Evolutionary conservation across 169 alveolate genomes (phyloP), one percentile per base, ranked within the genome.

Genomic region (Plasmodium chabaudi): DNA sequence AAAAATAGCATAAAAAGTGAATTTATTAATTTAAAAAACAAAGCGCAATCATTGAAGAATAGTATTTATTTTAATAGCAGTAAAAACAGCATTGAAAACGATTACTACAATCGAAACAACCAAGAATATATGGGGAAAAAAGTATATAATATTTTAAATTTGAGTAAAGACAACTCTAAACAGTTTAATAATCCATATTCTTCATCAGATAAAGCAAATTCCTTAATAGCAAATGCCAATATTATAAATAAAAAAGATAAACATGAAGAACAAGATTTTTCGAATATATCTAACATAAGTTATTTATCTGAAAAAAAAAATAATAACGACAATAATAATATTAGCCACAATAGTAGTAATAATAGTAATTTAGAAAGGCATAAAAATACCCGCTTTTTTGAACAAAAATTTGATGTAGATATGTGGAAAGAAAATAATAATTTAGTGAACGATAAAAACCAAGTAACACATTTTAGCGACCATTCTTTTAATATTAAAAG

Each of bases 1-100:
- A 67, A 73, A 13, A 60, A 74, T 13, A 74, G 64, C 55, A 74
- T 74, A 61, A 61, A 74, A 23, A 39, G 49, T 1, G 88, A 74
- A 25, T n/a, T 74, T 46, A 74, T 21, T 10, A 74, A 27, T 34
- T 60, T 74, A 55, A 74, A 74, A 55, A 5, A 60, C 13, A 74
- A 74, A 53, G 71, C 88, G 6, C 72, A 74, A 61, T n/a, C 7
- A 15, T 65, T 74, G 23, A 63, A 55, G 9, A 56, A 56, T 42
- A 74, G 53, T 53, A 17, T 74, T 25, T 46, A 39, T 61, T 74
- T 61, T 57, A 57, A 49, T 72, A 63, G 59, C n/a, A 49, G 59
- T 9, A 74, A 47, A 23, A 74, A 56, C 44, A 34, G 46, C 56
- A 72, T 23, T 60, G 25, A 60, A 13, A 60, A 19, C 5, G n/a